Evolutionary conservation across 2,329 filamentous ascomycete genomes (phyloP).

Genomic region (Trichophaea hybrida): DNA sequence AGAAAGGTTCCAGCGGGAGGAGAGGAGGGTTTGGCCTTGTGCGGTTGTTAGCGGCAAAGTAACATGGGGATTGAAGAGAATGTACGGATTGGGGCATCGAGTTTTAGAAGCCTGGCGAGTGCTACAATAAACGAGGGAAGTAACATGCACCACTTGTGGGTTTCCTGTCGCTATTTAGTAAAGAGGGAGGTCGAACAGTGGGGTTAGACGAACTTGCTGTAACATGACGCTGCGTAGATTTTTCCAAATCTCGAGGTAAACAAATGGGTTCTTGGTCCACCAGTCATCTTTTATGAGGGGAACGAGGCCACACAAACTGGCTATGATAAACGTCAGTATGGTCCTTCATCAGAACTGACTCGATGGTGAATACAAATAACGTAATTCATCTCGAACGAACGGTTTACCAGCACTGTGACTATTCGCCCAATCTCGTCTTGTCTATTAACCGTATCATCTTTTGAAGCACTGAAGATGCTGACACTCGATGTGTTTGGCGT

Average conservation of each 20-base stretch:
- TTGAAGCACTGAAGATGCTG: background rate
- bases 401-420: conserved; percentile 2
- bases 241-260: conserved; percentile 12
- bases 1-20: conserved; percentile 18
- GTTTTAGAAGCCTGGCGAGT: conserved; percentile 4
- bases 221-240: conserved; percentile 13
- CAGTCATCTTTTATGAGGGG: background rate
- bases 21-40: conserved; percentile 12
- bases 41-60: background rate
- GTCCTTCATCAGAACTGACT: background rate
- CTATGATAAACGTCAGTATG: conserved; percentile 2
- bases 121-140: conserved; percentile 9
- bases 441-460: background rate
- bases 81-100: conserved; percentile 9
- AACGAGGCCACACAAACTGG: conserved; percentile 12
- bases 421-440: conserved; percentile 7
- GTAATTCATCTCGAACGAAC: conserved; percentile 16
- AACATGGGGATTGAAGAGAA: background rate
- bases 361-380: background rate
- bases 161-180: conserved; percentile 4
- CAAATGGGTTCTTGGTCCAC: conserved; percentile 11
- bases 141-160: conserved; percentile 17
- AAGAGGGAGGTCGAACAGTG: background rate
- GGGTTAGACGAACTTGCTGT: conserved; percentile 7
- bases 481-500: background rate